Evolutionary conservation across 2,329 filamentous ascomycete species (phyloP).

Genomic region (Paraconiothyrium sp.): DNA sequence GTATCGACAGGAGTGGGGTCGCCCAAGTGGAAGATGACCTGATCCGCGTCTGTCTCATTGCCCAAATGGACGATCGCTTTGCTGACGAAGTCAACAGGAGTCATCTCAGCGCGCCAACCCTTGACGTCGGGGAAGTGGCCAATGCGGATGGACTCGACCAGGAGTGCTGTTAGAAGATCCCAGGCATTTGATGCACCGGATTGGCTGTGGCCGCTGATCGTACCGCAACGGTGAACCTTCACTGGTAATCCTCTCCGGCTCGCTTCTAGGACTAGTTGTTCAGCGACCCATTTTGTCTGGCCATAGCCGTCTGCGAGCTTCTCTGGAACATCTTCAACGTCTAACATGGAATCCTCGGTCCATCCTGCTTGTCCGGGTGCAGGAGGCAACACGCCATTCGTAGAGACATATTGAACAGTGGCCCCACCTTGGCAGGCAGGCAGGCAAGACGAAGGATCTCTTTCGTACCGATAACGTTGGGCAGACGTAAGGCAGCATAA

Average conservation of each 20-base stretch:
- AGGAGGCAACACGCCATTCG: slow-evolving; percentile 79
- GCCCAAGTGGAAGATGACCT: slow-evolving; percentile 77
- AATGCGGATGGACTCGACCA: slow-evolving; percentile 79
- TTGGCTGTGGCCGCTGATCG: slow-evolving; percentile 79
- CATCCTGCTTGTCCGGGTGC: slow-evolving; percentile 70
- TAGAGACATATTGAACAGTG: slow-evolving; percentile 81
- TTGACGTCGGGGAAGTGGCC: slow-evolving; percentile 75
- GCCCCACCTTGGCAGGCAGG: slow-evolving; percentile 71
- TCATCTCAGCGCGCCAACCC: slow-evolving; percentile 84
- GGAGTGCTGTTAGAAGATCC: slow-evolving; percentile 78
- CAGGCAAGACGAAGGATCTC: slow-evolving; percentile 78
- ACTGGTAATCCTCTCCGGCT: slow-evolving; percentile 74
- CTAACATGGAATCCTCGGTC: slow-evolving; percentile 74
- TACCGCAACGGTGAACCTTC: slow-evolving; percentile 76
- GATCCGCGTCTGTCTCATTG: slow-evolving; percentile 68
- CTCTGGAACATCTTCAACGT: slow-evolving; percentile 72
- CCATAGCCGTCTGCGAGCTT: slow-evolving; percentile 78
- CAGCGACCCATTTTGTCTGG: slow-evolving; percentile 84
- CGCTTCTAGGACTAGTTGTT: slow-evolving; percentile 77
- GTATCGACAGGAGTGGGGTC: slow-evolving; percentile 76
- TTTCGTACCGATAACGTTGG: slow-evolving; percentile 81
- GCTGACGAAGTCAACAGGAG: slow-evolving; percentile 82
- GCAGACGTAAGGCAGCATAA: slow-evolving; percentile 76
- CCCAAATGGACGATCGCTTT: slow-evolving; percentile 76
- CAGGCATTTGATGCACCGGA: slow-evolving; percentile 81